phyloP scores from a whole-genome alignment of 202 grass and related monocot genomes.

The Bolboschoenoplectus hybrid region DNA sequence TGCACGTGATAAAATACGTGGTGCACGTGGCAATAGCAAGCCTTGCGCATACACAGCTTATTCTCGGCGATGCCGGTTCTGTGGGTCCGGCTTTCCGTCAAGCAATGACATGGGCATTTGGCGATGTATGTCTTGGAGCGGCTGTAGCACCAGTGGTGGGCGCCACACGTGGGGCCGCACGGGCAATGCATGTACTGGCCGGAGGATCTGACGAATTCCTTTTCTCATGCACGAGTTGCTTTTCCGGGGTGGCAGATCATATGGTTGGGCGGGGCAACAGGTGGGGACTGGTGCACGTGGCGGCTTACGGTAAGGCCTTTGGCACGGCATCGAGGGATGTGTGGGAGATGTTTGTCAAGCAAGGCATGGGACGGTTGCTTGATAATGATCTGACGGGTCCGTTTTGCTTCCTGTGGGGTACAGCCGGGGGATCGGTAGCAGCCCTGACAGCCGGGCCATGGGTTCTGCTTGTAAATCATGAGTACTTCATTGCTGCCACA shows the following conservation, averaged over 20 bases:
- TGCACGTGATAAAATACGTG: conserved; percentile 75
- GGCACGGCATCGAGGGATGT: conserved; percentile 71
- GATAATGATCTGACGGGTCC: conserved; percentile 87
- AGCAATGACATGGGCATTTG: conserved; percentile 49
- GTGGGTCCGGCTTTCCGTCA: conserved; percentile 46
- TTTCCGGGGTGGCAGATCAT: conserved; percentile 57
- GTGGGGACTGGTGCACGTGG: conserved; percentile 93
- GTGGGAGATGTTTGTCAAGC: conserved; percentile 80
- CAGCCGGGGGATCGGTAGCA: conserved; percentile 57
- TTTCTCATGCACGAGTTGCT: conserved; percentile 70
- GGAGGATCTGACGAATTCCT: conserved; percentile 78
- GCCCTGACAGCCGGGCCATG: conserved; percentile 74
- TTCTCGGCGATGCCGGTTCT: conserved; percentile 46
- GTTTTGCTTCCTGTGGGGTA: conserved; percentile 83
- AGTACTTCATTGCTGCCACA: conserved; percentile 55
- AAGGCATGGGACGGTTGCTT: conserved; percentile 69
- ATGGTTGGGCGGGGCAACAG: conserved; percentile 75
- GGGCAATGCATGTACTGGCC: conserved; percentile 50
- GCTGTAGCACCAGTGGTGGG: conserved; percentile 59
- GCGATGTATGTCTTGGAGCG: conserved; percentile 74
- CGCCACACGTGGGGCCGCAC: conserved; percentile 56
- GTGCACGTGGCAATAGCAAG: conserved; percentile 70
- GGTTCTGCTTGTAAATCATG: conserved; percentile 56
- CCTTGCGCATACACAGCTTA: conserved; percentile 59
- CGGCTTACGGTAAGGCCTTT: conserved; percentile 60